These are phyloP conservation scores for Stephanocyclus meneghinianus DNA, from an alignment of 352 stramenopile species.

Conservation along the genomic window DNA sequence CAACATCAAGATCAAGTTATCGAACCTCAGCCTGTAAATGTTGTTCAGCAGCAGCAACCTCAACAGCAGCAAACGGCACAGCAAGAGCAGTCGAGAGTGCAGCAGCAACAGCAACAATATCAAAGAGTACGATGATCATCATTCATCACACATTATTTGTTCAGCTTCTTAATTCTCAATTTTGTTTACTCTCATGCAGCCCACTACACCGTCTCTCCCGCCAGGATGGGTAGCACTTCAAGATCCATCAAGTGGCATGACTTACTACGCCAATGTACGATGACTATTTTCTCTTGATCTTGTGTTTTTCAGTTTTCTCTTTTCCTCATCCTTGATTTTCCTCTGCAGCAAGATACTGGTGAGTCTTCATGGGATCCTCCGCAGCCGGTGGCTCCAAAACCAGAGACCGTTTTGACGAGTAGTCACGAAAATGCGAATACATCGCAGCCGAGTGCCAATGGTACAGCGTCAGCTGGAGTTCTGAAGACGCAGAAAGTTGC, in stretches of 20 bases:
- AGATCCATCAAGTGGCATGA: slow-evolving; percentile 85
- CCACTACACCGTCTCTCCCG: slow-evolving; percentile 51
- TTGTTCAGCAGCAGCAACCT: slow-evolving; percentile 29
- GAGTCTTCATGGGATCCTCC: slow-evolving; percentile 96
- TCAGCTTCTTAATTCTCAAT: not conserved
- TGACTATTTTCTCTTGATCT: not conserved
- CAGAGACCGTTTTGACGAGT: slow-evolving; percentile 15
- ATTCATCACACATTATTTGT: not conserved
- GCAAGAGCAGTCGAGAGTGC: slow-evolving; percentile 38
- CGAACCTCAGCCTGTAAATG: slow-evolving; percentile 8
- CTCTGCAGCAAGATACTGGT: slow-evolving; percentile 85
- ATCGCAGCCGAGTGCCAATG: slow-evolving; percentile 23
- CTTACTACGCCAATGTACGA: slow-evolving; percentile 94
- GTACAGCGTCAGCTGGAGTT: slow-evolving; percentile 6
- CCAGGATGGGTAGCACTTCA: slow-evolving; percentile 78
- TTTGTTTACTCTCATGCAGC: slow-evolving; percentile 4
- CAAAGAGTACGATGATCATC: slow-evolving; percentile 5
- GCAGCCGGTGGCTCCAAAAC: slow-evolving; percentile 38
- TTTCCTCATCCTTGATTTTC: not conserved
- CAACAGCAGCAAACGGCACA: slow-evolving; percentile 37
- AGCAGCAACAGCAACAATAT: slow-evolving; percentile 28
- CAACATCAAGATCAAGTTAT: slow-evolving; percentile 46
- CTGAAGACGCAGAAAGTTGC: slow-evolving; percentile 59
- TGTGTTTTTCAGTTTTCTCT: not conserved
- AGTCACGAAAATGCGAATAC: slow-evolving; percentile 10